Evolutionary conservation across 345 rosid species (phyloP), one percentile per base, ranked within the genome.

Genomic region (Hibiscus mutabilis): DNA sequence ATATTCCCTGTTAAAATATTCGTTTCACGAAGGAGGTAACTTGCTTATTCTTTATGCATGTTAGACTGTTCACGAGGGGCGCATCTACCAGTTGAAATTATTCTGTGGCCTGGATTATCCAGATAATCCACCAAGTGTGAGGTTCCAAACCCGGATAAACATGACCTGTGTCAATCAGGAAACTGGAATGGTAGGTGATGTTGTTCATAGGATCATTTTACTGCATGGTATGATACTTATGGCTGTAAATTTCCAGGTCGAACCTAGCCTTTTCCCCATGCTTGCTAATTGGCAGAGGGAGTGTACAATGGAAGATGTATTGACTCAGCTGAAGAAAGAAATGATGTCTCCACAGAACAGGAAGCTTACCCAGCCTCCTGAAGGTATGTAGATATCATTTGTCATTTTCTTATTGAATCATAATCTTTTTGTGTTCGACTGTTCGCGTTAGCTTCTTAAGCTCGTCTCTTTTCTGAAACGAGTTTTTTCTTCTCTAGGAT

Each of bases 1-100:
- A 51, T 68, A 29, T 10, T 63, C 40, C 25, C 58, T 47, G 1
- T 11, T 13, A 31, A 4, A 66, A n/a, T n/a, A n/a, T n/a, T n/a
- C n/a, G n/a, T n/a, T n/a, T n/a, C n/a, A n/a, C n/a, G n/a, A n/a
- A n/a, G n/a, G n/a, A n/a, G n/a, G 61, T 70, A 49, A 62, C 49
- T 12, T 65, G 49, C 47, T 66, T 60, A 25, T 31, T 68, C 12
- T 25, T 78, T 29, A 47, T 70, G 35, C 71, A 55, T 77, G 51
- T 66, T 87, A 89, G 96, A 84, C 92, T 79, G 89, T 89, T 60
- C 96, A 89, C 15, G 96, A 89, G 56, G 92, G 96, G 18, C 92
- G 91, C 31, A 89, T 89, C 71, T 89, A 89, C 75, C 96, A 89
- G 87, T 83, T 87, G 84, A 89, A 89, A 73, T 76, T 89, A 76